A percentile compares a stretch with the other conserved stretches of the same genome.
phyloP scores from a whole-genome alignment of 2,329 filamentous ascomycete species.

The Cordyceps javanica region DNA sequence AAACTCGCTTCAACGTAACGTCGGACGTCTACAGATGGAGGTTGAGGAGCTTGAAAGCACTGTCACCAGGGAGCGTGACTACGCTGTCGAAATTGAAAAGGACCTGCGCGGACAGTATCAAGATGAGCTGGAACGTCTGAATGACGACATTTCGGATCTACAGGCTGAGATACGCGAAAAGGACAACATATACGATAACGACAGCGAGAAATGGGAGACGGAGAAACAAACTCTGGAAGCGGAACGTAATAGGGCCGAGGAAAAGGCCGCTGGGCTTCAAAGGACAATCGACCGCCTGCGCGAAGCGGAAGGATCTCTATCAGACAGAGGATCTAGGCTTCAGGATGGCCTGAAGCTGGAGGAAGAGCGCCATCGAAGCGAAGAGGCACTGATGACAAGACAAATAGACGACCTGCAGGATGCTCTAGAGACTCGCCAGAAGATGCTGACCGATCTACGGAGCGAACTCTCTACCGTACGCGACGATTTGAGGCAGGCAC shows the following conservation, averaged over 20 bases:
- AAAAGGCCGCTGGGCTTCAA: conserved; percentile 61
- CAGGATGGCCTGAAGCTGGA: conserved; percentile 66
- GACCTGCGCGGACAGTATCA: conserved; percentile 43
- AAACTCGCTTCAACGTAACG: conserved; percentile 57
- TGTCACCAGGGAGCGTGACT: conserved; percentile 49
- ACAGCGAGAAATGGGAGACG: conserved; percentile 67
- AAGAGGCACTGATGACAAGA: conserved; percentile 63
- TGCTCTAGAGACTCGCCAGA: conserved; percentile 61
- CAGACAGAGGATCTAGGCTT: conserved; percentile 60
- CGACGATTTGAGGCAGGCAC: conserved; percentile 64
- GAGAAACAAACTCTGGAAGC: conserved; percentile 59
- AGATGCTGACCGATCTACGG: conserved; percentile 58
- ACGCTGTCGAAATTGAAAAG: conserved; percentile 54
- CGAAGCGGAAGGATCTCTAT: conserved; percentile 59
- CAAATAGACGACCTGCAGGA: conserved; percentile 70
- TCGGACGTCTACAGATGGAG: conserved; percentile 43
- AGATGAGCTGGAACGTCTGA: conserved; percentile 44
- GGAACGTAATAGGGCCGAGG: conserved; percentile 60
- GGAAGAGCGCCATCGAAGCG: conserved; percentile 62
- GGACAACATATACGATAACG: conserved; percentile 63
- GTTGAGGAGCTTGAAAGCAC: conserved; percentile 42
- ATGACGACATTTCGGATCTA: conserved; percentile 54
- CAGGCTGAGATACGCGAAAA: conserved; percentile 62
- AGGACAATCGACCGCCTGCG: conserved; percentile 65
- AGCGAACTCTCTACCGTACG: conserved; percentile 59